These are phyloP conservation scores for Exophiala calicioides DNA, from an alignment of 2,329 filamentous ascomycete genomes.

Conservation along the genomic window DNA sequence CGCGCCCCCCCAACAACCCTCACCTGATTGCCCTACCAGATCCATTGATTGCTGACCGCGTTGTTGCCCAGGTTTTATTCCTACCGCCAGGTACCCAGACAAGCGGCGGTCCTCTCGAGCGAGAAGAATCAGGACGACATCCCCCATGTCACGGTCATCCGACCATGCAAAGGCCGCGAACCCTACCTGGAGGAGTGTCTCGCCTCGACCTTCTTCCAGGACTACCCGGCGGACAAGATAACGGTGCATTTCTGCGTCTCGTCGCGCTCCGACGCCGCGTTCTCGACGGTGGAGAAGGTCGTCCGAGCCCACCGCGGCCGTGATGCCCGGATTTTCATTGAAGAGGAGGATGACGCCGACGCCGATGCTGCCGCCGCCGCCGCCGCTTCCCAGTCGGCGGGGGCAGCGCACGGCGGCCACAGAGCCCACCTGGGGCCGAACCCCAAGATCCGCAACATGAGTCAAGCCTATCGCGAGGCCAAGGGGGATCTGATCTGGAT, in stretches of 20 bases:
- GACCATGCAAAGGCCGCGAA: constrained; percentile 90
- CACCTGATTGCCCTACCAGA: no score
- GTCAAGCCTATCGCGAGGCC: constrained; percentile 85
- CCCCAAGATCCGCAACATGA: constrained; percentile 98
- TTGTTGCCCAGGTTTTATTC: constrained; percentile 52
- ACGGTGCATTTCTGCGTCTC: constrained; percentile 82
- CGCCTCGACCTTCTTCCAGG: constrained; percentile 77
- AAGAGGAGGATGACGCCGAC: constrained; percentile 71
- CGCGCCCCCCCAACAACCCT: no score
- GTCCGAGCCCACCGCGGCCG: constrained; percentile 70
- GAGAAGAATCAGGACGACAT: constrained; percentile 53
- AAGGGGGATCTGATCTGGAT: constrained; percentile 90
- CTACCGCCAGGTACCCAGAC: constrained; percentile 50
- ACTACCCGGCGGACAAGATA: constrained; percentile 74
- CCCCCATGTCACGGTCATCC: constrained; percentile 85
- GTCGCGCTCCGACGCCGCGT: constrained; percentile 72
- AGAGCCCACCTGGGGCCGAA: constrained; percentile 76
- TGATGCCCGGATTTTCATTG: constrained; percentile 74
- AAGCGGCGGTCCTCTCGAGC: constrained; percentile 43
- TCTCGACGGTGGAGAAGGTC: constrained; percentile 70
- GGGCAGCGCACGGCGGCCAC: constrained; percentile 47
- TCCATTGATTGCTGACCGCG: constrained; percentile 19
- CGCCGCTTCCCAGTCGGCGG: no score
- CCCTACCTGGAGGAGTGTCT: constrained; percentile 90
- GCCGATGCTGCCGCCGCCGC: no score